Conservation (phyloP, 2,329 filamentous ascomycete genomes). For the Fusarium nurragi region DNA sequence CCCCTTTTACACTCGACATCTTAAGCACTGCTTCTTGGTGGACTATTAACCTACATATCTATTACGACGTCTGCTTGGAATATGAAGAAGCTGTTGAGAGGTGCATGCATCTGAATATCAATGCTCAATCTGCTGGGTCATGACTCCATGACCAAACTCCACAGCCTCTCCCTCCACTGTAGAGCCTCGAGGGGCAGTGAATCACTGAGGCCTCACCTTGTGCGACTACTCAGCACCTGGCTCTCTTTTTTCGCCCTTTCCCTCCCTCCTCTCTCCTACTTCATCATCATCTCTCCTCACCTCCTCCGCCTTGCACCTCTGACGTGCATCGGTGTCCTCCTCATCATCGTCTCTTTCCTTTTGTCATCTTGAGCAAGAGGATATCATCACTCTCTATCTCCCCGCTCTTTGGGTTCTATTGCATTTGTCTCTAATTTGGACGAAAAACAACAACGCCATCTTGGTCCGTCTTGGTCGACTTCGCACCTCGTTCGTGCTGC, state of each 20-base stretch:
- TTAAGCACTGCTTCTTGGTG: background rate
- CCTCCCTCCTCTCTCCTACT: background rate
- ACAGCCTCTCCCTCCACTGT: background rate
- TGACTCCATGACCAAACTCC: background rate
- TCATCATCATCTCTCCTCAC: background rate
- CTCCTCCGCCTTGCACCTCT: background rate
- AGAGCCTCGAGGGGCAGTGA: background rate
- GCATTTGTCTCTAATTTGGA: no score
- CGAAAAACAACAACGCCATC: no score
- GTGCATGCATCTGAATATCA: background rate
- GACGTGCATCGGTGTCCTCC: background rate
- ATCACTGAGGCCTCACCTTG: background rate
- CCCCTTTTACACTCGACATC: background rate
- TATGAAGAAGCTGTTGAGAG: background rate
- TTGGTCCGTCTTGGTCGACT: no score
- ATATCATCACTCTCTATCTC: background rate
- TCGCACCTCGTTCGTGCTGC: no score
- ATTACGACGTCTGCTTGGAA: background rate
- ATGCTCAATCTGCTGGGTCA: background rate
- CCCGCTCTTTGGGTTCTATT: no score
- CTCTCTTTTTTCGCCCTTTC: background rate
- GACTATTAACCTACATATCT: background rate
- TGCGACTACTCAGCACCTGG: background rate
- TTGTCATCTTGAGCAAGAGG: background rate
- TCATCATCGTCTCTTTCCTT: background rate